Conservation (phyloP, 2,329 filamentous ascomycete genomes). For the Claviceps quebecensis region DNA sequence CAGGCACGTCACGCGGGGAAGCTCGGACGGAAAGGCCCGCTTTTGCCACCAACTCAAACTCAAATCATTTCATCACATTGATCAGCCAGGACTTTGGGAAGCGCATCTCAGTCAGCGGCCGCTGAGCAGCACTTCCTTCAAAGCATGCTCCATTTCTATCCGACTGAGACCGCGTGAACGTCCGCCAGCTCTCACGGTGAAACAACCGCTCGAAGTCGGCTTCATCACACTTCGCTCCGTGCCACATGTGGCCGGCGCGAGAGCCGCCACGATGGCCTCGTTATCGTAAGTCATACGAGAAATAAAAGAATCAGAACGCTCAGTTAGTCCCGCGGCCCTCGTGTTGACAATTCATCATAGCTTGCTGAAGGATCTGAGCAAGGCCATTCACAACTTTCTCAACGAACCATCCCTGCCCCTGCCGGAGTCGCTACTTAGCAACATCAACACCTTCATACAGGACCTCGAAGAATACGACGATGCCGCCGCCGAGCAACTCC, state of each 20-base stretch:
- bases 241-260: constrained; percentile 2
- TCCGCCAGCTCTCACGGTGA: not conserved
- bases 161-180: constrained; percentile 40
- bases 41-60: too few relatives aligned
- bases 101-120: too few relatives aligned
- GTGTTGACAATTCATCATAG: constrained; percentile 18
- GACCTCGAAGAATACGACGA: constrained; percentile 57
- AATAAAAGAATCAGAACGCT: too few relatives aligned
- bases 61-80: too few relatives aligned
- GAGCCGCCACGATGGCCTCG: constrained; percentile 11
- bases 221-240: not conserved
- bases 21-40: too few relatives aligned
- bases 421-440: constrained; percentile 46
- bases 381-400: constrained; percentile 38
- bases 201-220: not conserved
- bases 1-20: too few relatives aligned
- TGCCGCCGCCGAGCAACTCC: constrained; percentile 51
- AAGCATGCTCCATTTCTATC: too few relatives aligned
- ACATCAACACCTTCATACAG: constrained; percentile 53
- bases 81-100: too few relatives aligned
- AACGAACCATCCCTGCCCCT: constrained; percentile 43
- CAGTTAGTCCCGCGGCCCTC: too few relatives aligned
- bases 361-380: constrained; percentile 46
- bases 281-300: constrained; percentile 12
- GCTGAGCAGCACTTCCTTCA: too few relatives aligned